phyloP scores from a whole-genome alignment of 371 early-diverging fungal species.

The Umbelopsis sp. region DNA sequence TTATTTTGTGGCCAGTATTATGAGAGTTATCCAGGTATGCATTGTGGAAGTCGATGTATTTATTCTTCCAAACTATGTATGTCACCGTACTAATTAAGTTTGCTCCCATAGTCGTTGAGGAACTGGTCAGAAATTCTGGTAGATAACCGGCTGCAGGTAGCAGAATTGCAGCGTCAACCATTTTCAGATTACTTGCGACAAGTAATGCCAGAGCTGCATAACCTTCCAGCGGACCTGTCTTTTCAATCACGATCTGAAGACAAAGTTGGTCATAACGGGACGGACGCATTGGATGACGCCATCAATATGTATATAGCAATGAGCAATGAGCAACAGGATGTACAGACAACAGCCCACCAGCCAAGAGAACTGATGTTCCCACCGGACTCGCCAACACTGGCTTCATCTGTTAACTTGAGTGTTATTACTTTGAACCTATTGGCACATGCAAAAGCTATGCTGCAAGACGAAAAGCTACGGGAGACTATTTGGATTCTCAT shows the following conservation, averaged over 20 bases:
- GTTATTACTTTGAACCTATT: conserved; percentile 23
- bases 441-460: background rate
- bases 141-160: background rate
- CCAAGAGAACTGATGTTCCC: conserved; percentile 2
- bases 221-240: background rate
- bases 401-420: conserved; percentile 19
- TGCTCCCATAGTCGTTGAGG: background rate
- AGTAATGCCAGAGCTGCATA: background rate
- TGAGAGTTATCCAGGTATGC: conserved; percentile 18
- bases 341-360: background rate
- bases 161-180: background rate
- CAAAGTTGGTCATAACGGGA: background rate
- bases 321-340: background rate
- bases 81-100: no score
- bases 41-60: background rate
- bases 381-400: background rate
- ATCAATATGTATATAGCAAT: background rate
- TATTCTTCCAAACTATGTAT: background rate
- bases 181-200: background rate
- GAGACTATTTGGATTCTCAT: conserved; percentile 14
- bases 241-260: background rate
- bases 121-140: conserved; percentile 12
- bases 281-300: no score
- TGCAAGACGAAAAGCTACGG: background rate
- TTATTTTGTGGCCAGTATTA: conserved; percentile 19